Base-by-base conservation (phyloP, 192 early-diverging fungal species). In the Gigaspora rosea region DNA sequence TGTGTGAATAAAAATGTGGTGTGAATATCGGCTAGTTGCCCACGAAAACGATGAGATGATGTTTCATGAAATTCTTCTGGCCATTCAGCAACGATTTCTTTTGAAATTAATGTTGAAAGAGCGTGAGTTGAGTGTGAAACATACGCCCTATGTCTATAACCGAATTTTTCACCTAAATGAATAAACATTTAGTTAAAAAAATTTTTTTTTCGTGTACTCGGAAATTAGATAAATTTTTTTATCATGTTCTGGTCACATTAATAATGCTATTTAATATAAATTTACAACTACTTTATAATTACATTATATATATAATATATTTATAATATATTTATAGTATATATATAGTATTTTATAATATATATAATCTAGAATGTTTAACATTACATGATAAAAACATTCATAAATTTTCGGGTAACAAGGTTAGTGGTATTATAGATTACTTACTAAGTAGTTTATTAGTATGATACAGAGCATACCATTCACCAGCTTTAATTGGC, bases 1-100 rank as follows among this genome's bases (percentile, higher is more conserved):
- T 84, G 80, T 0, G 80, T 76, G 68, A 84, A 76, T 13, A 84
- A 71, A 61, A 82, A 84, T 18, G 77, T 71, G 3, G 71, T 76
- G 5, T 82, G 80, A 3, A 82, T 49, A 27, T 84, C 80, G 10
- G n/a, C 16, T 0, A 20, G 72, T 22, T 81, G 78, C 2, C 79
- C 81, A 27, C 83, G 57, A 49, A 84, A 84, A 1, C 78, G 80
- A 73, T 84, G 83, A 22, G 83, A 80, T 50, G 76, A 70, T 9
- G 83, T 85, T 41, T 57, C 22, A 0, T 20, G 4, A 32, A 82
- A 80, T 4, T 75, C 83, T 27, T 82, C 50, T 0, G 80, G 54
- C 83, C 83, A 85, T 8, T 82, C 61, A 3, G 33, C 8, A 18
- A 74, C 36, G 13, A 85, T 82, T 74, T 85, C 83, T 20, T 77